Conservation (phyloP, 306 rosid species). For the Vigna reflexopilosa region DNA sequence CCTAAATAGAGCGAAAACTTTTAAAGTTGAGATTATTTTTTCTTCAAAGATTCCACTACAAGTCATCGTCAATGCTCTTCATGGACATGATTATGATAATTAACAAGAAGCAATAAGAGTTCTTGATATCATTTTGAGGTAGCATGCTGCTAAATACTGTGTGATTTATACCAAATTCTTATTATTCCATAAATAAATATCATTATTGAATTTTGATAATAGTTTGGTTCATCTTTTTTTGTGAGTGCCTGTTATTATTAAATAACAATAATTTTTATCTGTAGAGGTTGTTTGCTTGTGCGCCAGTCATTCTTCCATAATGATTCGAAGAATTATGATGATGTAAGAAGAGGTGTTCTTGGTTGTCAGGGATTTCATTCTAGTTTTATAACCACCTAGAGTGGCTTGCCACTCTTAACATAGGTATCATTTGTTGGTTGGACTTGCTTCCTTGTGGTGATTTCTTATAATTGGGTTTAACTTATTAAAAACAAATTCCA, state of each 20-base stretch:
- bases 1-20: constrained; percentile 65
- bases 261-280: neutral
- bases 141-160: constrained; percentile 92
- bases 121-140: constrained; percentile 80
- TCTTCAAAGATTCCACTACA: constrained; percentile 83
- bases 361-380: constrained; percentile 94
- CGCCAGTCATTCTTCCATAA: constrained; percentile 87
- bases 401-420: constrained; percentile 78
- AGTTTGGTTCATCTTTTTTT: too few species aligned
- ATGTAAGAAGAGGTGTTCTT: constrained; percentile 90
- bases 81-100: constrained; percentile 84
- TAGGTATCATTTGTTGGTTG: constrained; percentile 52
- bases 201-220: too few species aligned
- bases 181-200: neutral
- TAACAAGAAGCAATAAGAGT: constrained; percentile 90
- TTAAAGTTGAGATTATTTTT: constrained; percentile 77
- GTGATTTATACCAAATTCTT: constrained; percentile 24
- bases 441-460: neutral
- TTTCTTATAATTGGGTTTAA: too few species aligned
- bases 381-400: constrained; percentile 86
- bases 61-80: constrained; percentile 76
- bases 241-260: too few species aligned
- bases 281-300: constrained; percentile 94
- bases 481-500: constrained; percentile 9
- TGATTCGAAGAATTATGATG: constrained; percentile 61